Evolutionary conservation across 2,329 filamentous ascomycete genomes (phyloP).

Genomic region (Scorias spongiosa): DNA sequence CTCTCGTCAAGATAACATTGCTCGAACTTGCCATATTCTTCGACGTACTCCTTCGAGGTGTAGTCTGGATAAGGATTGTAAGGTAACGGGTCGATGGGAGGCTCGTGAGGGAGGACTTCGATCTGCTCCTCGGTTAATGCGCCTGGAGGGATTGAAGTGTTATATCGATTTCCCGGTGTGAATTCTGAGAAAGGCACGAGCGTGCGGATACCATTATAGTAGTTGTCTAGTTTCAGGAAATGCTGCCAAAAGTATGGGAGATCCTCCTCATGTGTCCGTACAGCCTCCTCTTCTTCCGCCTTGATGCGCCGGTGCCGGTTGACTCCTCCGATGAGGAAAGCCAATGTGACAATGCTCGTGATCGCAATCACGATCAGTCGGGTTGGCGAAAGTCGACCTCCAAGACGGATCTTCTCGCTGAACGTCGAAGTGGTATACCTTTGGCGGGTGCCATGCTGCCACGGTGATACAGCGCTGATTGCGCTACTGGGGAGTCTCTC

Average conservation of each 20-base stretch:
- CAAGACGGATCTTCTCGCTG: slow-evolving; percentile 7
- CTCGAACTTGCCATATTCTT: slow-evolving; percentile 37
- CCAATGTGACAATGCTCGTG: slow-evolving; percentile 23
- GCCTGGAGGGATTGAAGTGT: slow-evolving; percentile 21
- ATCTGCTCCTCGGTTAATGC: slow-evolving; percentile 13
- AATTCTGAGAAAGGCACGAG: slow-evolving; percentile 28
- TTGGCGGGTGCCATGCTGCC: background rate
- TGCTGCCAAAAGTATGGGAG: slow-evolving; percentile 30
- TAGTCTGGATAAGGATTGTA: slow-evolving; percentile 33
- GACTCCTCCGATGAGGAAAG: slow-evolving; percentile 28
- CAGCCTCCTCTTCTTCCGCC: slow-evolving; percentile 8
- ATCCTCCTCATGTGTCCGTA: slow-evolving; percentile 13
- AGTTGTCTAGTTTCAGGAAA: slow-evolving; percentile 29
- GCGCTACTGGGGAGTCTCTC: slow-evolving; percentile 25
- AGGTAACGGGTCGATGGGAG: slow-evolving; percentile 22
- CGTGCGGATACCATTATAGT: slow-evolving; percentile 33
- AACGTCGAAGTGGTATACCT: slow-evolving; percentile 1
- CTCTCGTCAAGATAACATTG: slow-evolving; percentile 50
- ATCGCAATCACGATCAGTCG: slow-evolving; percentile 27
- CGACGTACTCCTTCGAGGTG: slow-evolving; percentile 27
- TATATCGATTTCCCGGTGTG: slow-evolving; percentile 30
- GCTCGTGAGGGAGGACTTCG: slow-evolving; percentile 9
- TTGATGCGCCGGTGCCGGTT: slow-evolving; percentile 17
- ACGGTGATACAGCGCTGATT: slow-evolving; percentile 3
- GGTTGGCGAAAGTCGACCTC: slow-evolving; percentile 23